Evolutionary conservation across 179 eudicot genomes (phyloP).

Genomic region (Carnegiea gigantea): DNA sequence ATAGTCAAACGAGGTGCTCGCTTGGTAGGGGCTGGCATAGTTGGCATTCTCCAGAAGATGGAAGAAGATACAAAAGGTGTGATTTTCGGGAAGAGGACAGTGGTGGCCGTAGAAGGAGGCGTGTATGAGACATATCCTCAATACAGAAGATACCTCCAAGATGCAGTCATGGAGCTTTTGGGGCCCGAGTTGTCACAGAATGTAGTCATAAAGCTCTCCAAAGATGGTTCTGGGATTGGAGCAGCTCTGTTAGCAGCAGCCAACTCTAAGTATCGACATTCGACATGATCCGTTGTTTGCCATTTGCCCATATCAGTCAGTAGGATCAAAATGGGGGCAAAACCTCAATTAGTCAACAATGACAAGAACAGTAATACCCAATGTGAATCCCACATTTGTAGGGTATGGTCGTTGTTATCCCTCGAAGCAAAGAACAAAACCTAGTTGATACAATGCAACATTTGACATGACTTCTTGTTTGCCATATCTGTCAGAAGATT

Average conservation of each 20-base stretch:
- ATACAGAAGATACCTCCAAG: constrained; percentile 58
- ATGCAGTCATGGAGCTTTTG: constrained; percentile 63
- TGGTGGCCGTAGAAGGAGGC: constrained; percentile 85
- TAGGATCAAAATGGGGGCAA: background rate
- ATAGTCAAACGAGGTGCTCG: constrained; percentile 70
- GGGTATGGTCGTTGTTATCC: too few species aligned
- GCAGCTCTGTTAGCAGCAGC: constrained; percentile 89
- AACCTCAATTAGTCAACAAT: background rate
- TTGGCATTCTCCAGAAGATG: constrained; percentile 72
- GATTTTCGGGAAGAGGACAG: constrained; percentile 57
- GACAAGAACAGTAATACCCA: too few species aligned
- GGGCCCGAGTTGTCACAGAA: constrained; percentile 49
- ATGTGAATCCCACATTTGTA: too few species aligned
- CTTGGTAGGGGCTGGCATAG: constrained; percentile 82
- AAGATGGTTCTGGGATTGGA: constrained; percentile 86
- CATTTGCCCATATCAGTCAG: background rate
- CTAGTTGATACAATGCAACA: too few species aligned
- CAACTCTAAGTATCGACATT: constrained; percentile 40
- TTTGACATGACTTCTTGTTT: too few species aligned
- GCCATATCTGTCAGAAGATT: too few species aligned
- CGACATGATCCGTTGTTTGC: background rate
- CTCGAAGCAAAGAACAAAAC: too few species aligned
- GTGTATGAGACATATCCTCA: constrained; percentile 69
- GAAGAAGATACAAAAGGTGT: constrained; percentile 53
- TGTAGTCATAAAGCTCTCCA: constrained; percentile 59